Evolutionary conservation across 2,329 filamentous ascomycete species (phyloP).

Genomic region (Phialophora expanda): DNA sequence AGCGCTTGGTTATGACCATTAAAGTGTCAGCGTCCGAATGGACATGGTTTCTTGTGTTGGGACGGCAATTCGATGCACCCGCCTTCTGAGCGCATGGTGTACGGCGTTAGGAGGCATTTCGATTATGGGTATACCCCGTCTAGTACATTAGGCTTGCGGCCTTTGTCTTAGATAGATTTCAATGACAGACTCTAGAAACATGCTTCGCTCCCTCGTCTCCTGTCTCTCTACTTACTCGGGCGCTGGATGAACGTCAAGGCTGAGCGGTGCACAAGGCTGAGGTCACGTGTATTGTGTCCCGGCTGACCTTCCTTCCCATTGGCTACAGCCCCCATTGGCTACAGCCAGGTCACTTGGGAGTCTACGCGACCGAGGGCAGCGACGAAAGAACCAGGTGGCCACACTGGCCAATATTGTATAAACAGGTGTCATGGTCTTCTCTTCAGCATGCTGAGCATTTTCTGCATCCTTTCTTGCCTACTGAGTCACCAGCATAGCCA

Average conservation of each 20-base stretch:
- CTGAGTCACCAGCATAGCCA: background rate
- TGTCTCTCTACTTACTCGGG: background rate
- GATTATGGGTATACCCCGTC: conserved; percentile 26
- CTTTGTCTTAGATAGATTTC: conserved; percentile 24
- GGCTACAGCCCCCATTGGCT: conserved; percentile 6
- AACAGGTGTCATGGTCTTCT: background rate
- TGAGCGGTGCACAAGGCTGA: background rate
- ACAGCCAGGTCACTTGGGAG: conserved; percentile 1
- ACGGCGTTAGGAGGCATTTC: conserved; percentile 13
- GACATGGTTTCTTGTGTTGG: conserved; percentile 15
- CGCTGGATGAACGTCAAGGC: background rate
- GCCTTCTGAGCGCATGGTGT: conserved; percentile 17
- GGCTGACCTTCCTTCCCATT: conserved; percentile 6
- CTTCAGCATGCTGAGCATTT: background rate
- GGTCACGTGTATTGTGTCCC: conserved; percentile 11
- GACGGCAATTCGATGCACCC: conserved; percentile 1
- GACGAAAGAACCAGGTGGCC: conserved; percentile 15
- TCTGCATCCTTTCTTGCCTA: background rate
- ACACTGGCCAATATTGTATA: conserved; percentile 2
- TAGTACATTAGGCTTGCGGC: conserved; percentile 11
- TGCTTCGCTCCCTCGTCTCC: background rate
- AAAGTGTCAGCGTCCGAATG: conserved; percentile 20
- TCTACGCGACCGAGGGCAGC: conserved; percentile 6
- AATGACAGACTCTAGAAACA: conserved; percentile 2
- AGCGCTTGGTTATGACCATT: conserved; percentile 11